Conservation (phyloP, 2,329 filamentous ascomycete genomes). For the Hawksworthiomyces lignivorus region DNA sequence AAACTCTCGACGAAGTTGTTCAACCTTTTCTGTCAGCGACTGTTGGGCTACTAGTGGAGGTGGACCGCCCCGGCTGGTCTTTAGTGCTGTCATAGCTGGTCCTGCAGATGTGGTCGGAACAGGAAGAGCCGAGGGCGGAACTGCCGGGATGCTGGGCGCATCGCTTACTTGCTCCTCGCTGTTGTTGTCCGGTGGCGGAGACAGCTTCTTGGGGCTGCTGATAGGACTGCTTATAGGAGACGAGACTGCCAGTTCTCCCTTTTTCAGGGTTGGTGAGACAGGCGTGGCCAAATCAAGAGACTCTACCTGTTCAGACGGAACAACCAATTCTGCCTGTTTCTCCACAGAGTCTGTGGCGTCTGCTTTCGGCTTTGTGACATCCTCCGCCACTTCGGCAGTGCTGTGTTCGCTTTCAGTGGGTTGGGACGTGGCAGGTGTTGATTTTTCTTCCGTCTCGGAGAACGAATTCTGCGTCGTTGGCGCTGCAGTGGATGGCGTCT, state of each 20-base stretch:
- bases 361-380: conserved; percentile 14
- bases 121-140: neutral
- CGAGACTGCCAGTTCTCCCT: too few relatives aligned
- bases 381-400: conserved; percentile 13
- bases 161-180: too few relatives aligned
- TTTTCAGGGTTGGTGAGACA: neutral
- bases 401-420: conserved; percentile 10
- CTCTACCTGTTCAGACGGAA: conserved; percentile 26
- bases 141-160: too few relatives aligned
- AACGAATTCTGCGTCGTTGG: conserved; percentile 6
- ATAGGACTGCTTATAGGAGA: too few relatives aligned
- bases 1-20: conserved; percentile 45
- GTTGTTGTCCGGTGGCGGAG: too few relatives aligned
- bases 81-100: conserved; percentile 1
- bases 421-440: conserved; percentile 31
- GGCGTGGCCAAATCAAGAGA: conserved; percentile 41
- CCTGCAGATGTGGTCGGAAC: neutral
- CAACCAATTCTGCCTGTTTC: neutral
- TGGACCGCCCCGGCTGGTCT: neutral
- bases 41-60: conserved; percentile 5
- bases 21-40: conserved; percentile 37
- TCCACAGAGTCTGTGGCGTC: neutral
- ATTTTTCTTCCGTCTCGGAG: conserved; percentile 38
- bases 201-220: too few relatives aligned
- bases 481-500: neutral